Evolutionary conservation across 257 asterid genomes (phyloP), one percentile per base, ranked within the genome.

Genomic region (Solanum tacnaense): DNA sequence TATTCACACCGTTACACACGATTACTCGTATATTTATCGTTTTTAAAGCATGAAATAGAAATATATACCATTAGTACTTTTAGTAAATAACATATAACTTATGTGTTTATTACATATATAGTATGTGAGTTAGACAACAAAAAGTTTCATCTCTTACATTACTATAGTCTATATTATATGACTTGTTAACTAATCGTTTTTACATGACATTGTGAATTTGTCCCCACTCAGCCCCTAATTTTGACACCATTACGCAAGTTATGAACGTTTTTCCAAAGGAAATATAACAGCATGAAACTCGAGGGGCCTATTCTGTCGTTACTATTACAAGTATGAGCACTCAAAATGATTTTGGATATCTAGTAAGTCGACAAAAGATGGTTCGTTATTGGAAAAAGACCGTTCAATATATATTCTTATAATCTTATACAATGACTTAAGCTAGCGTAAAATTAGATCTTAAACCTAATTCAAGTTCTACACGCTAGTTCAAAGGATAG

Each of bases 391-490:
- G 31, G 68, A 60, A 60, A 60, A 60, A 23, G 70, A 60, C 70
- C 5, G 6, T 29, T 60, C 29, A 60, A 60, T 9, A 60, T 60
- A 23, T 23, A 21, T 60, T 60, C 68, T 9, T 21, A 23, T 60
- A 9, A 23, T 60, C 29, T 23, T 60, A 23, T 60, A 23, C 31
- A 23, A 60, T 23, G 70, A 60, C 70, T 60, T 23, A 5, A 60
- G 13, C 6, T 9, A 21, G 3, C 9, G 13, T 60, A 21, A 21
- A 60, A 60, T 60, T 60, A 60, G 13, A 8, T 60, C 0, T 60
- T 21, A 2, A 0, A 0, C 5, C 1, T 21, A 23, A 56, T 3
- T 60, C 3, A 21, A 4, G 13, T 4, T 23, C 0, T 23, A 60
- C n/a, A 60, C 0, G 4, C 6, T 60, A 60, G 6, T 21, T 8